Base-by-base conservation (phyloP, 495 filamentous ascomycete species). In the Baudoinia panamericana region DNA sequence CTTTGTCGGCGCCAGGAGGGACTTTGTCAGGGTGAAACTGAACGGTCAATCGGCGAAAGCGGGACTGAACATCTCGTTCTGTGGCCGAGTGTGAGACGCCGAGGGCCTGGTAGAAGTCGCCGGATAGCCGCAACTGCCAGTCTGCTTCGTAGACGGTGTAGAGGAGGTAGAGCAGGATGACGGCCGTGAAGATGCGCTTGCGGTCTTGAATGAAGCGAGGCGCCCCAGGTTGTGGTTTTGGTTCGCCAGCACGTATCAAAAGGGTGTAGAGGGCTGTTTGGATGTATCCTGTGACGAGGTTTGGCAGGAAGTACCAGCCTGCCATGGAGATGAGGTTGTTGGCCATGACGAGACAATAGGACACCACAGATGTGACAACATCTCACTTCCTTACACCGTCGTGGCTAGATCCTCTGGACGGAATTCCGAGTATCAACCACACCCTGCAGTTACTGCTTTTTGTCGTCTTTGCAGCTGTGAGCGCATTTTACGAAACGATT, bases 61-160 rank as follows among this genome's bases (percentile, higher is more conserved):
- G 72, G n/a, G 78, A 78, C 57, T 87, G 86, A 56, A 96, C 72
- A 0, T 72, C 71, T 46, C 75, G 73, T 29, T 90, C 84, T 39
- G 76, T 73, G 17, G 75, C 80, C 41, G 71, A 56, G 21, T 75
- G 68, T 7, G 76, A 69, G 0, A 93, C 66, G 12, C 71, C 72
- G 0, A 97, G 69, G 30, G 72, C 72, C 31, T 71, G 61, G 62
- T 94, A 96, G 63, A 82, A 93, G 64, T 80, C 72, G 17, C 78
- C 74, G 0, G 66, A 63, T 38, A 68, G 65, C 28, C 73, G 79
- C 2, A 96, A 63, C 31, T 81, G 71, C 60, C 81, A 78, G 67
- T 93, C 84, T 40, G 81, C 78, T 63, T 96, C 88, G 64, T 86
- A 94, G 51, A 97, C 76, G 24, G 83, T 95, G 66, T 94, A 96